Evolutionary conservation across 192 early-diverging fungal genomes (phyloP), one percentile per base, ranked within the genome.

Genomic region (Podila clonocystis): DNA sequence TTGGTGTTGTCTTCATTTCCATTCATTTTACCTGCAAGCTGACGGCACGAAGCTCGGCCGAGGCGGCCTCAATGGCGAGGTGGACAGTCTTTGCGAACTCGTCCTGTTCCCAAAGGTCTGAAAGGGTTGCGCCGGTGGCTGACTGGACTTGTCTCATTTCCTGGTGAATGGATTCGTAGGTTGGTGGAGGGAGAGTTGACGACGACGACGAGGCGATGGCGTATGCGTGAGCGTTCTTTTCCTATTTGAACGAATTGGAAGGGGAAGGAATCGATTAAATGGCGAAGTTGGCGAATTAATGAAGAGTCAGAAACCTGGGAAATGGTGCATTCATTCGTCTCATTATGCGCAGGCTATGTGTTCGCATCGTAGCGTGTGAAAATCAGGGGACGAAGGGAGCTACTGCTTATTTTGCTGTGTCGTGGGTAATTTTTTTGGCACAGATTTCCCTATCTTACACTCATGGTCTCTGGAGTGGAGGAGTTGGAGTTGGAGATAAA

Each of bases 31-130:
- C 85, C 73, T 85, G 62, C 68, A 88, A 66, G 55, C 85, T 86
- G 38, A 88, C 83, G 9, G 75, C 69, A 58, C 85, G 65, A 13
- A 88, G 73, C 48, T 88, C 82, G 4, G 61, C 57, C 5, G 77
- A 82, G 58, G 76, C 73, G 8, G 34, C 58, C n/a, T 82, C 83
- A 63, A 85, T 85, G 9, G 83, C 77, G 33, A 72, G 33, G 29
- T 73, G 62, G 8, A 76, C 70, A 0, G 68, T 65, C 38, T 79
- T 68, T 41, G 72, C 83, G 64, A 75, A 75, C 28, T 83, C 72
- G 60, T 80, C 58, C 30, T 68, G 34, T 22, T 68, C 67, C 70
- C 77, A 80, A 9, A 73, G 57, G 8, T 68, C 77, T 5, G 62
- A 64, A 4, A 80, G 61, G 22, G 59, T 24, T n/a, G 38, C 61